Base-by-base conservation (phyloP, 176 grass and related monocot species). In the Ensete glaucum region DNA sequence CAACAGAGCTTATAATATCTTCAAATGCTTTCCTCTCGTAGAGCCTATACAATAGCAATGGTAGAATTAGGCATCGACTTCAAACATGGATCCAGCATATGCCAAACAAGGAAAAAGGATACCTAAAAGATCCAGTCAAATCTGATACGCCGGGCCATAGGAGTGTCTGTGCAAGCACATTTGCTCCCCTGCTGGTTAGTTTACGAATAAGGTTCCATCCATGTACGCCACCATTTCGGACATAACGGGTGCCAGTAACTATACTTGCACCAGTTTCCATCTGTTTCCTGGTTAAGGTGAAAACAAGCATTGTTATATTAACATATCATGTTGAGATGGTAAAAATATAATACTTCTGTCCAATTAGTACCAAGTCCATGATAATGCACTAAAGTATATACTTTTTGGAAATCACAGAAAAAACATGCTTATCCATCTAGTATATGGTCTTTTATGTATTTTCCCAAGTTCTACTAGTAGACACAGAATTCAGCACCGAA, bases 161-260 rank as follows among this genome's bases (percentile, higher is more conserved):
- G 56, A 99, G 89, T 50, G 95, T 94, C 77, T 99, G 90, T 77
- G 95, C 90, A 64, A 99, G 95, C 87, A 99, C 95, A 87, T 99
- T 99, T 16, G 91, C 95, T 59, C 95, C 95, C 79, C 95, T 93
- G 72, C 95, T 99, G 63, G 91, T 99, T 56, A 99, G 73, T 72
- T 99, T 99, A 55, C 91, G 88, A 88, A 94, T 91, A 49, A 99
- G 88, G 76, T 89, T 99, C 95, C 95, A 99, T 69, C 95, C 95
- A 80, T 99, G 95, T 12, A 94, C 91, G 77, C 95, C 95, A 80
- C 95, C 95, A 10, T 89, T 94, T 52, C 79, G 85, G 54, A 94
- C 88, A 85, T 99, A 99, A 11, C 95, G 86, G 22, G 95, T 99
- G 15, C 90, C 88, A 15, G 95, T 99, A 73, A 99, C 90, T 76